Conservation (phyloP, 148 eudicot species). For the Heliosperma pusillum region DNA sequence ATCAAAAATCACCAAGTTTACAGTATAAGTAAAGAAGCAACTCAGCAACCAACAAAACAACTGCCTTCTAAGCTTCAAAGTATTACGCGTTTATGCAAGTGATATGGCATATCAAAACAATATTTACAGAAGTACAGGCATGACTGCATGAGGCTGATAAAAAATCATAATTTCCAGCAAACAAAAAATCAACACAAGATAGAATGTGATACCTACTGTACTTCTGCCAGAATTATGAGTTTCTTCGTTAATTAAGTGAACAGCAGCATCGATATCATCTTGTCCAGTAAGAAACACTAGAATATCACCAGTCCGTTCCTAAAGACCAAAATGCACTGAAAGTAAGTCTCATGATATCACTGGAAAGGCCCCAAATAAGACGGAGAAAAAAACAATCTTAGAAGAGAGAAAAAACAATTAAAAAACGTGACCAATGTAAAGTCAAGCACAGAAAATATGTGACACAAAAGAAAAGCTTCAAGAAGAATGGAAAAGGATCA, state of each 20-base stretch:
- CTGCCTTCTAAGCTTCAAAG: too few species aligned
- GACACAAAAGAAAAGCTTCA: background rate
- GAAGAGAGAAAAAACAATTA: background rate
- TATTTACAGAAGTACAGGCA: background rate
- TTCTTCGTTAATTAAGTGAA: conserved; percentile 82
- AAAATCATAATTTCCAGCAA: background rate
- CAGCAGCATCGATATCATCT: conserved; percentile 95
- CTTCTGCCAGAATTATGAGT: conserved; percentile 44
- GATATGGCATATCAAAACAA: background rate
- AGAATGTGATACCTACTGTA: conserved; percentile 45
- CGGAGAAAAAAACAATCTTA: background rate
- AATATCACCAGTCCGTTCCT: conserved; percentile 89
- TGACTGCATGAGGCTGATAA: background rate
- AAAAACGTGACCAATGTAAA: background rate
- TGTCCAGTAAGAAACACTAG: conserved; percentile 93
- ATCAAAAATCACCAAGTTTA: too few species aligned
- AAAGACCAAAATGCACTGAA: background rate
- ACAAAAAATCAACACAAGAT: background rate
- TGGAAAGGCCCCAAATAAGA: background rate
- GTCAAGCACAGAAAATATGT: background rate
- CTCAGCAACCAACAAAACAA: too few species aligned
- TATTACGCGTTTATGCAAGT: background rate
- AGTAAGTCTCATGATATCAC: background rate
- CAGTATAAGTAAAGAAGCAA: too few species aligned
- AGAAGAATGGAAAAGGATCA: background rate